Percentiles rank a stretch among this genome's conserved stretches.
Evolutionary conservation across 805 yeast genomes (phyloP).

Genomic region (Yarrowia phangngaensis): DNA sequence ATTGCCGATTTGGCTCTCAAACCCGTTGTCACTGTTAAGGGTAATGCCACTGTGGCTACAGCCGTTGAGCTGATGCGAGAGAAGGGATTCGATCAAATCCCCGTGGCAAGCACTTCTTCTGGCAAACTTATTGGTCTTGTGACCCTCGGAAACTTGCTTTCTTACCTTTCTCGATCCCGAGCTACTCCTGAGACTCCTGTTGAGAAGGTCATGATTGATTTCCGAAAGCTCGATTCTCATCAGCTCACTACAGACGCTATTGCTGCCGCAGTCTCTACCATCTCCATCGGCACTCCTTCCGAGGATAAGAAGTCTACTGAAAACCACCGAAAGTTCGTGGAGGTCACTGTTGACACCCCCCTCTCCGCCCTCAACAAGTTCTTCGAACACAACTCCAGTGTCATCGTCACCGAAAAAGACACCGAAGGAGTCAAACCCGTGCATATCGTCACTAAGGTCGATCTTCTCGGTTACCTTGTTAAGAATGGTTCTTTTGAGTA

Average conservation of each 20-base stretch:
- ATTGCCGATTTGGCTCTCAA: slow-evolving; percentile 68
- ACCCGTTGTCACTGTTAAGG: slow-evolving; percentile 72
- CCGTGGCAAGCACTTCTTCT: slow-evolving; percentile 54
- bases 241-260: slow-evolving; percentile 58
- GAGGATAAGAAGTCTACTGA: slow-evolving; percentile 44
- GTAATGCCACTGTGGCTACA: slow-evolving; percentile 54
- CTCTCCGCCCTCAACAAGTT: slow-evolving; percentile 67
- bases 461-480: slow-evolving; percentile 53
- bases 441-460: slow-evolving; percentile 85
- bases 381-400: slow-evolving; percentile 81
- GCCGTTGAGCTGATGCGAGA: slow-evolving; percentile 67
- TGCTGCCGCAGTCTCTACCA: slow-evolving; percentile 23
- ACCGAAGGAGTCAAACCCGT: slow-evolving; percentile 56
- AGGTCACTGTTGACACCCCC: slow-evolving; percentile 62
- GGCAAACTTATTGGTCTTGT: slow-evolving; percentile 71
- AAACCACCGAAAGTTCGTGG: slow-evolving; percentile 62
- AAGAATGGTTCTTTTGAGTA: slow-evolving; percentile 31
- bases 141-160: slow-evolving; percentile 68
- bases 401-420: slow-evolving; percentile 66
- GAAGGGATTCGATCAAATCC: slow-evolving; percentile 81
- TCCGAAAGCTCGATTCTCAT: slow-evolving; percentile 56
- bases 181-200: slow-evolving; percentile 56
- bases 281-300: slow-evolving; percentile 31
- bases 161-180: slow-evolving; percentile 59
- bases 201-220: slow-evolving; percentile 62